Evolutionary conservation across 441 rosid species (phyloP).

Genomic region (Erodium chrysanthum): DNA sequence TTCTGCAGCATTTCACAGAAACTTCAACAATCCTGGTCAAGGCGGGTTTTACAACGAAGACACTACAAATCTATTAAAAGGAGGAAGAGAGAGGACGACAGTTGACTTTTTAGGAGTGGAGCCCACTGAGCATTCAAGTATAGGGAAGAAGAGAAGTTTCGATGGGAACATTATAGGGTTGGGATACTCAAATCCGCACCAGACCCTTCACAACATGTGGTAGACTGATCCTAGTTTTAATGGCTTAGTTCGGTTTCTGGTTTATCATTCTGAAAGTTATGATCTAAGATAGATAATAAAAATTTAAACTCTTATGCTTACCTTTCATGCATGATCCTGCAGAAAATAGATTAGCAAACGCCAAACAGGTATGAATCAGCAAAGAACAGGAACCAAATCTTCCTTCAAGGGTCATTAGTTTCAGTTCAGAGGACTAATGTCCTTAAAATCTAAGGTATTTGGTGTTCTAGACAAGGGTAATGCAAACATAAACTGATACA

Average conservation of each 20-base stretch:
- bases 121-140: constrained; percentile 24
- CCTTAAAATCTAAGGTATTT: too few species aligned
- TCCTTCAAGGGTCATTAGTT: too few species aligned
- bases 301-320: too few species aligned
- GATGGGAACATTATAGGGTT: constrained; percentile 21
- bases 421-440: too few species aligned
- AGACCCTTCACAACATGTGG: constrained; percentile 20
- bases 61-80: constrained; percentile 9
- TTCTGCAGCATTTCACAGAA: constrained; percentile 19
- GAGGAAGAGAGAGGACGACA: constrained; percentile 26
- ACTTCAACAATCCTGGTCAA: constrained; percentile 18
- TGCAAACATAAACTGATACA: too few species aligned
- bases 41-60: constrained; percentile 20
- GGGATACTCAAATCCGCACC: constrained; percentile 22
- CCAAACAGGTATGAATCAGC: neutral
- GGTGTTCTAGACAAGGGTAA: too few species aligned
- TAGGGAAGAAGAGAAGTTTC: constrained; percentile 24
- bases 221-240: neutral
- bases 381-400: too few species aligned
- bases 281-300: too few species aligned
- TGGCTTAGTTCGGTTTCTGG: neutral
- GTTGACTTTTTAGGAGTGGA: constrained; percentile 49
- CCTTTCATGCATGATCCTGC: neutral
- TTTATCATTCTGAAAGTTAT: constrained; percentile 6
- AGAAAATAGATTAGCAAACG: neutral